Percentiles rank a stretch among this genome's conserved stretches.
These are phyloP conservation scores for Agrocybe pediades DNA, from an alignment of 768 basidiomycete genomes.

Conservation along the genomic window DNA sequence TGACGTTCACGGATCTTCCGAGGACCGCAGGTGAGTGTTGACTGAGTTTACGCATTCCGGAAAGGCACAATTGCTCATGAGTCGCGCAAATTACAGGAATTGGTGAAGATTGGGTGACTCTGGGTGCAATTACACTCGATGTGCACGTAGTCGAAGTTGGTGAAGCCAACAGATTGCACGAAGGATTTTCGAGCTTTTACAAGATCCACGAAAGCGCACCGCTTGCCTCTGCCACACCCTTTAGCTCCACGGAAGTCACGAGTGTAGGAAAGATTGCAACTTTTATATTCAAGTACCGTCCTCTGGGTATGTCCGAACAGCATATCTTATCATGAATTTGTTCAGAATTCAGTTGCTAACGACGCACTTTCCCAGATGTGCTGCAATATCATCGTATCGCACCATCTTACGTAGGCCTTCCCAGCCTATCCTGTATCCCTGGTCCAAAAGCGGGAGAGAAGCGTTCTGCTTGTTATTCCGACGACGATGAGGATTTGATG, in stretches of 20 bases:
- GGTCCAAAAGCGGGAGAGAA: slow-evolving; percentile 22
- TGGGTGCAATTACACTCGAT: slow-evolving; percentile 30
- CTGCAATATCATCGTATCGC: slow-evolving; percentile 24
- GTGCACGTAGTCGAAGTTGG: slow-evolving; percentile 31
- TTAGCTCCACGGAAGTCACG: slow-evolving; percentile 31
- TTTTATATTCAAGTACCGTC: slow-evolving; percentile 32
- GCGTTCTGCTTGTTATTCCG: slow-evolving; percentile 21
- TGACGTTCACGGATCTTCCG: slow-evolving; percentile 25
- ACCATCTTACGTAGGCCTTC: slow-evolving; percentile 10
- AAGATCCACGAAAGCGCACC: slow-evolving; percentile 27
- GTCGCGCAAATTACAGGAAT: too few species aligned
- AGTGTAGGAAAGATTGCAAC: slow-evolving; percentile 32
- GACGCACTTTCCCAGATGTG: slow-evolving; percentile 14
- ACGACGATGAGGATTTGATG: slow-evolving; percentile 15
- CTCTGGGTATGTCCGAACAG: slow-evolving; percentile 21
- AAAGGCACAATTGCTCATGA: too few species aligned
- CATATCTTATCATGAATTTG: background rate
- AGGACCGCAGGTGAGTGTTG: slow-evolving; percentile 19
- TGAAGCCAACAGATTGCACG: slow-evolving; percentile 29
- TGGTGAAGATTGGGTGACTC: slow-evolving; percentile 25
- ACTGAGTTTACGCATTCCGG: too few species aligned
- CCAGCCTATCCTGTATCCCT: slow-evolving; percentile 8
- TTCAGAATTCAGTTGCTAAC: background rate
- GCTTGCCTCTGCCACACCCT: slow-evolving; percentile 29
- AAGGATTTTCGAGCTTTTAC: slow-evolving; percentile 28